Evolutionary conservation across 345 rosid genomes (phyloP).

Genomic region (Euclidium syriacum): DNA sequence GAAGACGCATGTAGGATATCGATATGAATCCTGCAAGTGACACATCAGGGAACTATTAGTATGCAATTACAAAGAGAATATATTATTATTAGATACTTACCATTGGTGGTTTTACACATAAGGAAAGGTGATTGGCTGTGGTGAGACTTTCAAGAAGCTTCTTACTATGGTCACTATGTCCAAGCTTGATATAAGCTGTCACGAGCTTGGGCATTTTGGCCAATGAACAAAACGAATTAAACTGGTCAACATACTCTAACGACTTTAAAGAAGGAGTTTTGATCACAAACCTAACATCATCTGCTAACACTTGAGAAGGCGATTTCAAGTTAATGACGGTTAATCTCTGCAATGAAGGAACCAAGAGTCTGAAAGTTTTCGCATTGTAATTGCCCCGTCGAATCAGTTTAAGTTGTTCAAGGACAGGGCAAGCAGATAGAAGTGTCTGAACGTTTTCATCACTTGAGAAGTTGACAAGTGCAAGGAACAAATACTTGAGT

Average conservation of each 20-base stretch:
- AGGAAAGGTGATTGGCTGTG: not conserved
- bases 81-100: not conserved
- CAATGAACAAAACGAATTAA: not conserved
- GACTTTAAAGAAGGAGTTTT: conserved; percentile 5
- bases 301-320: not conserved
- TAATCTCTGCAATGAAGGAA: conserved; percentile 5
- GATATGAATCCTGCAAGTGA: not conserved
- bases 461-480: not conserved
- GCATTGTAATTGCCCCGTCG: not conserved
- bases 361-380: not conserved
- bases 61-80: not conserved
- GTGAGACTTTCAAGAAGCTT: not conserved
- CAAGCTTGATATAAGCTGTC: not conserved
- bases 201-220: not conserved
- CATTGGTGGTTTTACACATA: not conserved
- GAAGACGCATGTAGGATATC: not conserved
- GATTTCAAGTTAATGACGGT: not conserved
- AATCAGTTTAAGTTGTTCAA: not conserved
- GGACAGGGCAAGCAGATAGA: not conserved
- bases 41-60: not conserved
- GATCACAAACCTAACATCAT: not conserved
- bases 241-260: not conserved
- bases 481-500: not conserved
- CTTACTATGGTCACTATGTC: not conserved
- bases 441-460: not conserved